A percentile compares a stretch with the other conserved stretches of the same genome.
Conservation (phyloP, 2,329 filamentous ascomycete genomes). For the Fusarium pseudograminearum region DNA sequence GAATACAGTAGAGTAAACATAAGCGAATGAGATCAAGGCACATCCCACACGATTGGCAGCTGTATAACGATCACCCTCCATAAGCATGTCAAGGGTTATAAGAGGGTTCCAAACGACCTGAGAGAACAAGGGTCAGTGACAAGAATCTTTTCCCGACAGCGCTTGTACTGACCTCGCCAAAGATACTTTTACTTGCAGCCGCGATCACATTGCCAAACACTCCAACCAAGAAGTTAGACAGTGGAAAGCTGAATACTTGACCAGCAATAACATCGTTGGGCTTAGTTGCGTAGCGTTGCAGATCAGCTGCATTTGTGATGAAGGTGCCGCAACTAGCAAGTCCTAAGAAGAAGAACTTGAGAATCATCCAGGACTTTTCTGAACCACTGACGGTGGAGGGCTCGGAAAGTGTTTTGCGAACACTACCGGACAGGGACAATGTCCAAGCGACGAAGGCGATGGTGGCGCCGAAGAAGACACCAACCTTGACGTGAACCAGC, state of each 20-base stretch:
- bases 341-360: conserved; percentile 17
- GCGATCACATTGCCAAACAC: conserved; percentile 14
- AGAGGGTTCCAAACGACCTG: conserved; percentile 18
- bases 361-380: conserved; percentile 18
- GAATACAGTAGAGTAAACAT: conserved; percentile 8
- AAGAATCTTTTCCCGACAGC: fast-evolving
- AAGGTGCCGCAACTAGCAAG: conserved; percentile 14
- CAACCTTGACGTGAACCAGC: conserved; percentile 18
- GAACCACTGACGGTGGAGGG: neutral
- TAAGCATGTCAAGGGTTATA: conserved; percentile 8
- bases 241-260: neutral
- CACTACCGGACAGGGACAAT: neutral
- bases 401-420: neutral
- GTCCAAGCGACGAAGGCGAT: conserved; percentile 22
- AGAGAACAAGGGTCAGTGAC: neutral
- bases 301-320: conserved; percentile 9
- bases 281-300: conserved; percentile 1
- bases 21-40: conserved; percentile 14
- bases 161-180: neutral
- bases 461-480: conserved; percentile 8
- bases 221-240: conserved; percentile 16
- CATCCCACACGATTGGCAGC: conserved; percentile 9
- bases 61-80: conserved; percentile 10
- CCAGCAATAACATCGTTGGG: conserved; percentile 11
- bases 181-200: conserved; percentile 18